Evolutionary conservation across 2,329 filamentous ascomycete genomes (phyloP).

Genomic region (Mycosphaerelloides madeirae): DNA sequence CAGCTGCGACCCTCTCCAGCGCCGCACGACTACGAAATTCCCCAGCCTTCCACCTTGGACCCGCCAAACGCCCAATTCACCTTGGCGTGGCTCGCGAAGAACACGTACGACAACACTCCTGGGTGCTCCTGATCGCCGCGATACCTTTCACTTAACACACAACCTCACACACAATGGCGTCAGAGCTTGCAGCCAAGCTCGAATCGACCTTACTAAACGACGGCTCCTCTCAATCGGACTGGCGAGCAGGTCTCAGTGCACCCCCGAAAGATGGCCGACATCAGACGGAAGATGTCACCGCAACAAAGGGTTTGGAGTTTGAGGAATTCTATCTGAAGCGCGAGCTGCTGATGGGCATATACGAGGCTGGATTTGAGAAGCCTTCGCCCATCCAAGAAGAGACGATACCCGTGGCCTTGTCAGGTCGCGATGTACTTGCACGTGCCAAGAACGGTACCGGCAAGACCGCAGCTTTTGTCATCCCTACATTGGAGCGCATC

Average conservation of each 20-base stretch:
- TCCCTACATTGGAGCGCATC: slow-evolving; percentile 89
- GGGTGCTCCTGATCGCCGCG: neutral
- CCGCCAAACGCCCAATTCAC: too few species aligned
- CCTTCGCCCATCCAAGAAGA: slow-evolving; percentile 99
- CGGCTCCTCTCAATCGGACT: slow-evolving; percentile 58
- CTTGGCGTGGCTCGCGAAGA: neutral
- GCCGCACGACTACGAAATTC: too few species aligned
- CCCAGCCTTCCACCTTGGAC: too few species aligned
- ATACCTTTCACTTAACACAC: slow-evolving; percentile 1
- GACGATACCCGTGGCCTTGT: slow-evolving; percentile 92
- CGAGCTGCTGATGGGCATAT: slow-evolving; percentile 97
- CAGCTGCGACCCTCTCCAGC: too few species aligned
- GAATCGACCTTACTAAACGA: slow-evolving; percentile 51
- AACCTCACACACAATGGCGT: slow-evolving; percentile 39
- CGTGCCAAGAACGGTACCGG: slow-evolving; percentile 98
- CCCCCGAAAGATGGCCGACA: slow-evolving; percentile 70
- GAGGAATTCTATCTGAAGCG: slow-evolving; percentile 95
- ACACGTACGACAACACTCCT: neutral
- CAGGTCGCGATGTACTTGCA: slow-evolving; percentile 89
- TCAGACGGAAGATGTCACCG: slow-evolving; percentile 95
- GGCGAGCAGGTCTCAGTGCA: slow-evolving; percentile 68
- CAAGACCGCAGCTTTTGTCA: slow-evolving; percentile 97
- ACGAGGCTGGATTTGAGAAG: slow-evolving; percentile 97
- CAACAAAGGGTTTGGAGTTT: slow-evolving; percentile 95
- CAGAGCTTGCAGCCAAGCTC: slow-evolving; percentile 53